phyloP scores from a whole-genome alignment of 371 early-diverging fungal genomes.

The Rhizopus sp. region DNA sequence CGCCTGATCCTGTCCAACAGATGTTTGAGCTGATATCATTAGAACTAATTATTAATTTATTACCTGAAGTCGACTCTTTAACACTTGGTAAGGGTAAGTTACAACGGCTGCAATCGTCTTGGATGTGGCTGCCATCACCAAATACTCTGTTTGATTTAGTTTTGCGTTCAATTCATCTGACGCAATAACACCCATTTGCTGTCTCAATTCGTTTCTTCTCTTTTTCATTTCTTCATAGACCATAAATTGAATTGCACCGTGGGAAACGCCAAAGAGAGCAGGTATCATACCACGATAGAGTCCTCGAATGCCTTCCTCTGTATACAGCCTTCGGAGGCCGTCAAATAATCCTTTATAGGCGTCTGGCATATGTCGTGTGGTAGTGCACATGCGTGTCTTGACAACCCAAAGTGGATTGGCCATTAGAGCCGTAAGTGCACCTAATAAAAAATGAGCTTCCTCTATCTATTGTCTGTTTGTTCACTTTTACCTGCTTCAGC shows the following conservation, averaged over 20 bases:
- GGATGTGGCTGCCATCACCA: conserved; percentile 84
- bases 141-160: conserved; percentile 71
- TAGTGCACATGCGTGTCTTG: conserved; percentile 93
- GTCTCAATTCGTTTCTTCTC: conserved; percentile 53
- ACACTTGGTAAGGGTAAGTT: conserved; percentile 96
- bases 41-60: conserved; percentile 4
- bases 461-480: not conserved
- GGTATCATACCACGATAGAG: conserved; percentile 89
- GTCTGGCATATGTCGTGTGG: conserved; percentile 58
- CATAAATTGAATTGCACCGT: conserved; percentile 97
- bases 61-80: conserved; percentile 86
- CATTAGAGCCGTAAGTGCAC: conserved; percentile 78
- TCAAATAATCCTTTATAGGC: conserved; percentile 79
- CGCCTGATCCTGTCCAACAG: conserved; percentile 33
- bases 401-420: conserved; percentile 96
- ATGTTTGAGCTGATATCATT: too few species aligned
- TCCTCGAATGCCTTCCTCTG: conserved; percentile 82
- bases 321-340: conserved; percentile 64
- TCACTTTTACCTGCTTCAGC: conserved; percentile 63
- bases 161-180: conserved; percentile 42
- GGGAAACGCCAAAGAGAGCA: conserved; percentile 87
- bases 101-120: conserved; percentile 85
- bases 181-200: conserved; percentile 25
- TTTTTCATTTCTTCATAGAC: conserved; percentile 95
- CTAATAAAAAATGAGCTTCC: conserved; percentile 27